Base-by-base conservation (phyloP, 306 rosid genomes). In the Pyrus bretschneideri region DNA sequence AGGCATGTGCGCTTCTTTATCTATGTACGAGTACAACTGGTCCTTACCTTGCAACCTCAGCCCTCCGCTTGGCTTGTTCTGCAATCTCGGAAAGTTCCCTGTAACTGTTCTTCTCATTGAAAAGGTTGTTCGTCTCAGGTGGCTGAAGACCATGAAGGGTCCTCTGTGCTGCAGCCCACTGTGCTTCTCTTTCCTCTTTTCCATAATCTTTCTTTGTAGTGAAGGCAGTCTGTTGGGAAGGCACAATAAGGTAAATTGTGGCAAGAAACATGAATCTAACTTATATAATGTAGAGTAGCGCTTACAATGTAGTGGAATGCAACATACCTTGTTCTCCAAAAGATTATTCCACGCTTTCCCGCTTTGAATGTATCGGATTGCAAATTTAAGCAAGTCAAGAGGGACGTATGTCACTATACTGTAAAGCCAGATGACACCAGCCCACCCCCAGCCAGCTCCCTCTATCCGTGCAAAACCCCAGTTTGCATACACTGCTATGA, bases 401-500 rank as follows among this genome's bases (percentile, higher is more conserved):
- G 99, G 99, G 71, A 92, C 0, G 67, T 96, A 96, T 25, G 99
- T 96, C 66, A 96, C 91, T 46, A 92, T 5, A 79, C 93, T 96
- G 74, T 86, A 96, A 4, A 96, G 74, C 99, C 99, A 96, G 84
- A 96, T 87, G 13, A 92, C 97, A 71, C 93, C 99, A 46, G 99
- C 99, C 99, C 99, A 96, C 35, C 99, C 97, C 99, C 98, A 96
- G 73, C 99, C 99, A 78, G 74, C 63, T 71, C 98, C 99, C 65
- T 89, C 23, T 30, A 93, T 96, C 62, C 90, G 83, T 22, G 99
- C 97, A 45, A 96, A 96, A 25, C 73, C 73, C 97, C 98, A 91
- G 29, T 82, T 80, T 27, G 98, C 98, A 85, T 96, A 92, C 23
- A 96, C 99, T 55, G 98, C 92, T 76, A 96, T 85, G 59, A 91